Conservation (phyloP, 1,284 basidiomycete species). For the Microbotryum scabiosae region DNA sequence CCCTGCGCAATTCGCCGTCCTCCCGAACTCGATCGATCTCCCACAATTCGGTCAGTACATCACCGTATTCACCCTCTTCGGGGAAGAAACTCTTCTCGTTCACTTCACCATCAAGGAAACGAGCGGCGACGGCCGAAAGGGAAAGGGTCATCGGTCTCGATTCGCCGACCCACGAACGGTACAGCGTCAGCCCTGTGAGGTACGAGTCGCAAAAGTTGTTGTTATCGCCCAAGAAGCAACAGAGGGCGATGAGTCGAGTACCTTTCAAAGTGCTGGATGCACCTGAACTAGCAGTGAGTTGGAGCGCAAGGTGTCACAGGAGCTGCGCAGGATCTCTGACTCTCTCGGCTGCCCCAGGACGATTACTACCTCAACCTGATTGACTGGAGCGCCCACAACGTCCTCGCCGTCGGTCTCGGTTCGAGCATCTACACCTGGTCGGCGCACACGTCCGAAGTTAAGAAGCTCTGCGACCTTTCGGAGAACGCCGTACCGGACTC, state of each 20-base stretch:
- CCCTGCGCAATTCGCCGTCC: conserved; percentile 23
- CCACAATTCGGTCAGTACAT: conserved; percentile 35
- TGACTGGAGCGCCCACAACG: conserved; percentile 92
- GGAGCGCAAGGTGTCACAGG: conserved; percentile 3
- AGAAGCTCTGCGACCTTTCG: conserved; percentile 77
- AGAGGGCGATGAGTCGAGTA: conserved; percentile 81
- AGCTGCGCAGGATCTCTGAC: background rate
- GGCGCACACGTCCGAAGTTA: conserved; percentile 83
- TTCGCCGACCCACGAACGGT: conserved; percentile 65
- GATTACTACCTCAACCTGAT: conserved; percentile 98
- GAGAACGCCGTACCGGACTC: conserved; percentile 45
- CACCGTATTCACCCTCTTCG: conserved; percentile 35
- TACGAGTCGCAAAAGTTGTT: conserved; percentile 74
- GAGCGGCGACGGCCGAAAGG: conserved; percentile 24
- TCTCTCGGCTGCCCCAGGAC: conserved; percentile 46
- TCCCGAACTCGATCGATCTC: conserved; percentile 33
- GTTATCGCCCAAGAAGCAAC: conserved; percentile 68
- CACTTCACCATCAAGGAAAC: conserved; percentile 39
- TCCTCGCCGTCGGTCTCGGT: conserved; percentile 86
- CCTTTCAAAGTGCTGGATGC: conserved; percentile 97
- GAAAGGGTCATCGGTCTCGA: conserved; percentile 45
- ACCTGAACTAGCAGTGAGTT: conserved; percentile 66
- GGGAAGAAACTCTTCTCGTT: conserved; percentile 46
- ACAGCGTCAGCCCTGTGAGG: conserved; percentile 83
- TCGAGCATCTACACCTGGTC: conserved; percentile 95